Evolutionary conservation across 495 filamentous ascomycete genomes (phyloP).

Genomic region (Aspergillus ellipticus): DNA sequence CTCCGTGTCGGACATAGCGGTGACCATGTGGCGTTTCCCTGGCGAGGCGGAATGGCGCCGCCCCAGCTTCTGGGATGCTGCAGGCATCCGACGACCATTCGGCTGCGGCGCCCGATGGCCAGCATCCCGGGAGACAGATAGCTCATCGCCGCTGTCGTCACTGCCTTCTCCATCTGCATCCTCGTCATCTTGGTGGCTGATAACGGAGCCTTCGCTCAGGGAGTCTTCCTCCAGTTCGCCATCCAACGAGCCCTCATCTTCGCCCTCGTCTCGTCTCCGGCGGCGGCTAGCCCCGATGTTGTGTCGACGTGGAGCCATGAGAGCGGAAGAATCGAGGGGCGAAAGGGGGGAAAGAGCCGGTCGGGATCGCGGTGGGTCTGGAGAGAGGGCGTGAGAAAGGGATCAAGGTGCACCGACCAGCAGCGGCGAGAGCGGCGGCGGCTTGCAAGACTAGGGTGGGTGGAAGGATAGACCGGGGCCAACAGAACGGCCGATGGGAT

Average conservation of each 20-base stretch:
- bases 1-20: constrained; percentile 66
- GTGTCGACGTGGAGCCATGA: constrained; percentile 64
- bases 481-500: too few relatives aligned
- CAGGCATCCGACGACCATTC: constrained; percentile 32
- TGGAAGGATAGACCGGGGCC: not conserved
- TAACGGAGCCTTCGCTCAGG: constrained; percentile 72
- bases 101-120: constrained; percentile 35
- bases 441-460: constrained; percentile 16
- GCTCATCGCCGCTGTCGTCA: constrained; percentile 68
- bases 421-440: constrained; percentile 18
- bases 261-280: constrained; percentile 68
- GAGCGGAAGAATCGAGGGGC: not conserved
- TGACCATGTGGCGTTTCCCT: constrained; percentile 25
- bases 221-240: constrained; percentile 77
- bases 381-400: not conserved
- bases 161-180: constrained; percentile 71
- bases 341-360: not conserved
- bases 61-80: constrained; percentile 27
- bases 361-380: not conserved
- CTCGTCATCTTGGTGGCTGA: constrained; percentile 70
- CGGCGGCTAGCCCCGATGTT: constrained; percentile 73
- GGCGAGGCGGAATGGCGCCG: constrained; percentile 26
- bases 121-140: constrained; percentile 42
- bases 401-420: constrained; percentile 18
- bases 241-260: constrained; percentile 62